Percentiles rank a stretch among this genome's conserved stretches.
Conservation (phyloP, 345 rosid genomes). For the Syzygium aqueum region DNA sequence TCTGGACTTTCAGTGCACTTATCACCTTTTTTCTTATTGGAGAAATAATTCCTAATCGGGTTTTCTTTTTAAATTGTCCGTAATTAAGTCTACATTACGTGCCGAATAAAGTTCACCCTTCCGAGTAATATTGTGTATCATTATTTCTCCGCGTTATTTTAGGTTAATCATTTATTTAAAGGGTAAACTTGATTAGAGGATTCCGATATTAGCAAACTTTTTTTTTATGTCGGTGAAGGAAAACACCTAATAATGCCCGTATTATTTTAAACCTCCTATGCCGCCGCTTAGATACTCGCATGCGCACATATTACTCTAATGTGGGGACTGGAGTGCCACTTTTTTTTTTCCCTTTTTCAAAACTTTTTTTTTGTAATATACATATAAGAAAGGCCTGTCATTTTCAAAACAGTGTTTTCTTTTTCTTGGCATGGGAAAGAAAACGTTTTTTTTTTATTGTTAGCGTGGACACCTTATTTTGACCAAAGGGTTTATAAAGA, state of each 20-base stretch:
- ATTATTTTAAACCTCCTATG: neutral
- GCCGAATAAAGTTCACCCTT: neutral
- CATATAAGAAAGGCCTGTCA: too few relatives aligned
- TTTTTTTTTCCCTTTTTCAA: too few relatives aligned
- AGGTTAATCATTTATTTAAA: neutral
- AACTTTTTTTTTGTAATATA: too few relatives aligned
- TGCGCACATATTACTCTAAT: neutral
- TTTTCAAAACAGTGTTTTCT: too few relatives aligned
- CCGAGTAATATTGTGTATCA: neutral
- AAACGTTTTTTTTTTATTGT: too few relatives aligned
- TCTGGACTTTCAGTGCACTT: neutral
- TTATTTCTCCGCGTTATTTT: neutral
- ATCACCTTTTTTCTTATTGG: fast-evolving
- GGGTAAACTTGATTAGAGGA: neutral
- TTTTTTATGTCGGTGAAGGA: neutral
- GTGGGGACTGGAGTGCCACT: too few relatives aligned
- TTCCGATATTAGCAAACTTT: neutral
- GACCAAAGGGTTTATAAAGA: too few relatives aligned
- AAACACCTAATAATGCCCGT: fast-evolving
- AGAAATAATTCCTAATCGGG: neutral
- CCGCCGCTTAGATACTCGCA: neutral
- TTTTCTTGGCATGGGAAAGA: too few relatives aligned
- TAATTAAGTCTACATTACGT: neutral
- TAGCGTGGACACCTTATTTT: too few relatives aligned
- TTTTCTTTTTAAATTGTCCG: neutral